These are phyloP conservation scores for Delonix regia DNA, from an alignment of 306 rosid species.

Conservation along the genomic window DNA sequence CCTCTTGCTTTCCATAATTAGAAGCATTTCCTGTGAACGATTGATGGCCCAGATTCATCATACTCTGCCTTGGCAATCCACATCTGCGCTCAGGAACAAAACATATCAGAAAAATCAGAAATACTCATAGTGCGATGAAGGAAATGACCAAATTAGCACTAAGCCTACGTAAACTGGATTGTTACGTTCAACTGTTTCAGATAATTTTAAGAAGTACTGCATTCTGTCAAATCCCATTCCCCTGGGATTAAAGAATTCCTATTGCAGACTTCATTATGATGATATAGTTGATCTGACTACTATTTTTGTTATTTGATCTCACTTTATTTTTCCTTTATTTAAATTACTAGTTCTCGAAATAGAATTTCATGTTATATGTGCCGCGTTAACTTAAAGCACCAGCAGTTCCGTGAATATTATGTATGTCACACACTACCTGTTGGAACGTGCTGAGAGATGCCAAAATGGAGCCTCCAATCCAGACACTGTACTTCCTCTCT, in stretches of 20 bases:
- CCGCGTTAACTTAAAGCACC: background rate
- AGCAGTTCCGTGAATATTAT: background rate
- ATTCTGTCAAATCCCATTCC: background rate
- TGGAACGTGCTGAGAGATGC: conserved; percentile 67
- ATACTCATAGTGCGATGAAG: background rate
- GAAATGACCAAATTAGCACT: background rate
- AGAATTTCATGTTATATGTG: background rate
- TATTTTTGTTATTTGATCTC: background rate
- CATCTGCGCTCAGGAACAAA: conserved; percentile 61
- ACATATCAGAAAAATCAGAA: conserved; percentile 23
- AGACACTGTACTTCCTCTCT: conserved; percentile 62
- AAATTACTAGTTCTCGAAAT: conserved; percentile 3
- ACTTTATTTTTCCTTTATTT: background rate
- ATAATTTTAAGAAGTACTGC: background rate
- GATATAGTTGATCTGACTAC: conserved; percentile 10
- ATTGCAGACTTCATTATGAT: background rate
- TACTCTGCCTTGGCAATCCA: conserved; percentile 97
- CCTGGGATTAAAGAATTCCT: background rate
- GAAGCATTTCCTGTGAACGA: conserved; percentile 99
- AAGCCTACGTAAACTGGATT: background rate
- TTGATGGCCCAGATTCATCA: conserved; percentile 96
- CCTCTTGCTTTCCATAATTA: conserved; percentile 51
- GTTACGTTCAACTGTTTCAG: background rate
- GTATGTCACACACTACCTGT: conserved; percentile 42
- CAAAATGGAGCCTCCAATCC: conserved; percentile 65